Percentiles rank a stretch among this genome's conserved stretches.
These are phyloP conservation scores for Brassica balearica DNA, from an alignment of 441 rosid genomes.

Conservation along the genomic window DNA sequence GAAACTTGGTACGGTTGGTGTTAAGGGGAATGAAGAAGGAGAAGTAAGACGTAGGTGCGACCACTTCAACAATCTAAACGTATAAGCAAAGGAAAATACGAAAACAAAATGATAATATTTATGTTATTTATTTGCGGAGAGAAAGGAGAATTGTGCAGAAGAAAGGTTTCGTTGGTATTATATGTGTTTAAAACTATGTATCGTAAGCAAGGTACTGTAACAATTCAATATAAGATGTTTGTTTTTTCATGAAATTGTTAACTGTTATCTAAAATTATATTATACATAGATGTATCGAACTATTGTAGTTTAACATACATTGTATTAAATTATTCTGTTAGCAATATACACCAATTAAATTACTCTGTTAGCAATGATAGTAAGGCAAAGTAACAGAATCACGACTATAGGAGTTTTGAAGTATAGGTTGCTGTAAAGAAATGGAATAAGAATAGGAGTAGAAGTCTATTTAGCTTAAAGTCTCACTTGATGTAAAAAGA, in stretches of 20 bases:
- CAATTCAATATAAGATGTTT: too few relatives aligned
- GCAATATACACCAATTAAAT: not conserved
- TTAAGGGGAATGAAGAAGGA: conserved; percentile 57
- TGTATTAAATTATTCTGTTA: not conserved
- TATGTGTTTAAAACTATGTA: too few relatives aligned
- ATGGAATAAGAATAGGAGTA: too few relatives aligned
- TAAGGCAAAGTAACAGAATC: not conserved
- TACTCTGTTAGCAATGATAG: not conserved
- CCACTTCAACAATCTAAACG: conserved; percentile 49
- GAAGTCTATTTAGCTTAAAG: too few relatives aligned
- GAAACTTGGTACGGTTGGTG: conserved; percentile 50
- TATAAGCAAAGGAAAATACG: conserved; percentile 6
- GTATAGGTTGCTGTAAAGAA: too few relatives aligned
- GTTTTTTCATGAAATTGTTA: too few relatives aligned
- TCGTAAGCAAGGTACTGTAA: too few relatives aligned
- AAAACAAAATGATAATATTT: not conserved
- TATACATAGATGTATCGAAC: too few relatives aligned
- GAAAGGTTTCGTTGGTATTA: conserved; percentile 29
- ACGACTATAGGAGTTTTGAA: not conserved
- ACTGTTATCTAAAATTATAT: too few relatives aligned
- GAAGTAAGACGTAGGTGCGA: conserved; percentile 67
- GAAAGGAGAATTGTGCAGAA: conserved; percentile 20
- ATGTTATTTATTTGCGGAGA: conserved; percentile 21
- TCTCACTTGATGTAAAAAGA: too few relatives aligned
- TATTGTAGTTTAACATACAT: not conserved